Percentiles rank a stretch among this genome's conserved stretches.
These are phyloP conservation scores for carrot (Daucus carota) DNA, from an alignment of 129 eudicot genomes.

Conservation along the genomic window DH1_v3.0 NC_030381.2:35886001-35886500, in stretches of 20 bases:
- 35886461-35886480: background rate
- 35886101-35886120: background rate
- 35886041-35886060: background rate
- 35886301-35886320: background rate
- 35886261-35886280: background rate
- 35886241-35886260: conserved; percentile 2
- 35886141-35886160: conserved; percentile 22
- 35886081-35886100: background rate
- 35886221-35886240: conserved; percentile 91
- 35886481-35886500: background rate
- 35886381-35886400: background rate
- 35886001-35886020: background rate
- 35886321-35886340: background rate
- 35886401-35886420: background rate
- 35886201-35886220: conserved; percentile 80
- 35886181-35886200: conserved; percentile 95
- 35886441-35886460: background rate
- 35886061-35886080: background rate
- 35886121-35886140: background rate
- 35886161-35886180: conserved; percentile 79
- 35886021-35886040: background rate
- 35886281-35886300: background rate
- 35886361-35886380: background rate
- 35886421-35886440: background rate
- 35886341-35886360: background rate